Evolutionary conservation across 257 asterid genomes (phyloP).

Genomic region (Parsonsia alboflavescens): DNA sequence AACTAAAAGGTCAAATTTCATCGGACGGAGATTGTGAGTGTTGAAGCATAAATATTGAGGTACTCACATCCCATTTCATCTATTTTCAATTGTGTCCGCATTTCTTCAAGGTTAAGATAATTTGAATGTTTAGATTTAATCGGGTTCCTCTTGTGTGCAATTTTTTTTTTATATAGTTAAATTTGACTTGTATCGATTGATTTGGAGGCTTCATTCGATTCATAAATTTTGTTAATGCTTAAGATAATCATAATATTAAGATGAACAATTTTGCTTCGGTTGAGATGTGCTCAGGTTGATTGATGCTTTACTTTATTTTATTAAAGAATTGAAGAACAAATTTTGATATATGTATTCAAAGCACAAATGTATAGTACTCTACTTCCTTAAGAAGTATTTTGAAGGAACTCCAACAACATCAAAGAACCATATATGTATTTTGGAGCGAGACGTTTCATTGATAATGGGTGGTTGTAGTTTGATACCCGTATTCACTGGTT

Average conservation of each 20-base stretch:
- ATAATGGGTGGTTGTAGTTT: no score
- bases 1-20: not conserved
- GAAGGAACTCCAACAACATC: no score
- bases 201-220: not conserved
- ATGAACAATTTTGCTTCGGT: not conserved
- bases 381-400: no score
- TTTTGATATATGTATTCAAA: no score
- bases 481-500: no score
- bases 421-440: no score
- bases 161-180: not conserved
- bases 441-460: no score
- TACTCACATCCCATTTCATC: conserved; percentile 4
- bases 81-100: not conserved
- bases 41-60: conserved; percentile 34
- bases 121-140: not conserved
- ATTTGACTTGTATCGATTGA: not conserved
- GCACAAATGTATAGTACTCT: no score
- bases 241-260: not conserved
- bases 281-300: conserved; percentile 3
- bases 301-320: conserved; percentile 11
- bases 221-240: not conserved
- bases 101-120: not conserved
- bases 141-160: not conserved
- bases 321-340: not conserved
- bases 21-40: conserved; percentile 2